phyloP scores from a whole-genome alignment of 768 basidiomycete genomes.

The Chlorophyllum brunneum region DNA sequence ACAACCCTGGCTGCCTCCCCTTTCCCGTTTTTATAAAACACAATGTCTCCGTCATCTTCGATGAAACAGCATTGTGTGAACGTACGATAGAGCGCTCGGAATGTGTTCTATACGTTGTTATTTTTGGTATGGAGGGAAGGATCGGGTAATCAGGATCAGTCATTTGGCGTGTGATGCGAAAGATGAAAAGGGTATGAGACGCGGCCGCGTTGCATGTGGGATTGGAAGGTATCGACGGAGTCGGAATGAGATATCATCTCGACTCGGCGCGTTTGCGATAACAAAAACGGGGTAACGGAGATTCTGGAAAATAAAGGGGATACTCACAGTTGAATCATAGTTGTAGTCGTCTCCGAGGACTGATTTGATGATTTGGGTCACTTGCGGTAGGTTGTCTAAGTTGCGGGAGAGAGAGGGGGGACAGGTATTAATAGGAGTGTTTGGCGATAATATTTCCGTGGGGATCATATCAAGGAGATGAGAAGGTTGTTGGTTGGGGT shows the following conservation, averaged over 20 bases:
- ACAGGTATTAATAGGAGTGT: neutral
- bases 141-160: neutral
- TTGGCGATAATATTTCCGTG: neutral
- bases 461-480: neutral
- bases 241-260: neutral
- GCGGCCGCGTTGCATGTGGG: too few relatives aligned
- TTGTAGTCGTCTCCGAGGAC: slow-evolving; percentile 57
- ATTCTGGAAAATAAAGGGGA: neutral
- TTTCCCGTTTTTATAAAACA: slow-evolving; percentile 57
- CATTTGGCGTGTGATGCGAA: neutral
- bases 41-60: slow-evolving; percentile 58
- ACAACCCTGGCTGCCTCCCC: slow-evolving; percentile 37
- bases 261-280: neutral
- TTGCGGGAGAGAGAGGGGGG: neutral
- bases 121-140: neutral
- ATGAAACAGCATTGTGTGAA: slow-evolving; percentile 62
- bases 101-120: slow-evolving; percentile 37
- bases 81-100: slow-evolving; percentile 55
- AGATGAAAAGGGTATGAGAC: neutral
- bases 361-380: slow-evolving; percentile 49
- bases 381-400: slow-evolving; percentile 53
- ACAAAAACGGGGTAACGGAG: neutral
- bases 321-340: slow-evolving; percentile 54
- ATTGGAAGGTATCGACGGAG: neutral
- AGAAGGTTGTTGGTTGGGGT: neutral